Conservation (phyloP, 2,329 filamentous ascomycete species). For the Aureobasidium pullulans region DNA sequence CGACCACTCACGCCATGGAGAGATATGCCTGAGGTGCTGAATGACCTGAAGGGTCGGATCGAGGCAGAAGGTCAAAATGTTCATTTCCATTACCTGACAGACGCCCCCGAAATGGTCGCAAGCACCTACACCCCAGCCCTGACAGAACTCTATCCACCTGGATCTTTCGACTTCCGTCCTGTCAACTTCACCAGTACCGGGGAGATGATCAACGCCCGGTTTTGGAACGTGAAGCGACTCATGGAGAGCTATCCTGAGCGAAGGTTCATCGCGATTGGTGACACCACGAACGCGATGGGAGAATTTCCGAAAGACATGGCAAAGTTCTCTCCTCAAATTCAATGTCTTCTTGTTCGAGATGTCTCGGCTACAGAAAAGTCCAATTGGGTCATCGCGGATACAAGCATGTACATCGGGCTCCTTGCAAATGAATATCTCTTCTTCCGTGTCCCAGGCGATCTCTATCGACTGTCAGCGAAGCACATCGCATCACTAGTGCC, state of each 20-base stretch:
- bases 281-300: constrained; percentile 18
- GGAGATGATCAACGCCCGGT: constrained; percentile 14
- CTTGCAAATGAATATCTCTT: constrained; percentile 15
- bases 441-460: constrained; percentile 17
- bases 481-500: constrained; percentile 12
- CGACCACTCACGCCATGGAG: constrained; percentile 18
- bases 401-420: constrained; percentile 10
- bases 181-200: constrained; percentile 15
- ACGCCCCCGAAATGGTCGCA: constrained; percentile 18
- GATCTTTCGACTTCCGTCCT: constrained; percentile 21
- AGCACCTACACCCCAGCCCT: constrained; percentile 16
- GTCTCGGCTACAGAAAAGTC: constrained; percentile 18
- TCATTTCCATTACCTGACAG: constrained; percentile 23
- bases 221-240: constrained; percentile 16
- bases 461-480: constrained; percentile 9
- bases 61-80: constrained; percentile 8
- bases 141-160: constrained; percentile 18
- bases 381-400: constrained; percentile 17
- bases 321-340: constrained; percentile 17
- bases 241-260: constrained; percentile 20
- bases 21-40: constrained; percentile 18
- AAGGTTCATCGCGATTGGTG: constrained; percentile 21
- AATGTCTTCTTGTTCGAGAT: constrained; percentile 23
- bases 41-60: constrained; percentile 8
- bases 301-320: constrained; percentile 17